phyloP scores from a whole-genome alignment of 2,329 filamentous ascomycete species.

The Plenodomus lindquistii region DNA sequence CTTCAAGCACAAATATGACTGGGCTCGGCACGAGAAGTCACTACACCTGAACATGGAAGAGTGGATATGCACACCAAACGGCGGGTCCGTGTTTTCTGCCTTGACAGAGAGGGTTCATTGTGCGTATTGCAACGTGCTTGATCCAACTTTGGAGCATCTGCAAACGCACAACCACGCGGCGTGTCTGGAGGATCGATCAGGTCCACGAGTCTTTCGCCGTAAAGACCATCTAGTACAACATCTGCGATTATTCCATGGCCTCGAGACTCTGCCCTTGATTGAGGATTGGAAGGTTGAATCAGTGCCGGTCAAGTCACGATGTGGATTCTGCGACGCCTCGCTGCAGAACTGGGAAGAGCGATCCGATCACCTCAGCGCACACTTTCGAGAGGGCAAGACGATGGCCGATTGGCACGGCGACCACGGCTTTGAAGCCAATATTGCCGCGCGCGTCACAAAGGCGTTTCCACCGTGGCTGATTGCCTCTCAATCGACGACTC shows the following conservation, averaged over 20 bases:
- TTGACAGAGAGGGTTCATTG: slow-evolving; percentile 57
- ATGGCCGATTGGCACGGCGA: slow-evolving; percentile 58
- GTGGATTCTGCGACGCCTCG: slow-evolving; percentile 53
- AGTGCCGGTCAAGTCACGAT: slow-evolving; percentile 54
- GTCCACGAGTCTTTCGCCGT: slow-evolving; percentile 63
- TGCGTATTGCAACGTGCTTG: slow-evolving; percentile 58
- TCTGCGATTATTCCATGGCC: slow-evolving; percentile 59
- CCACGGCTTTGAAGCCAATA: slow-evolving; percentile 51
- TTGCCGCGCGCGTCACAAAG: slow-evolving; percentile 49
- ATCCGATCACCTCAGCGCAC: slow-evolving; percentile 53
- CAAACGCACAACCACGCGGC: slow-evolving; percentile 61
- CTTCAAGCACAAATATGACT: slow-evolving; percentile 36
- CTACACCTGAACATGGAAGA: slow-evolving; percentile 32
- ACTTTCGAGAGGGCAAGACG: slow-evolving; percentile 55
- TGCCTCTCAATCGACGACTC: slow-evolving; percentile 44
- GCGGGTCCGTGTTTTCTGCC: slow-evolving; percentile 58
- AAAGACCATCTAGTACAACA: slow-evolving; percentile 66
- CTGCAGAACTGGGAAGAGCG: slow-evolving; percentile 53
- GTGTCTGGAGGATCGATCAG: slow-evolving; percentile 65
- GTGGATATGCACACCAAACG: slow-evolving; percentile 58
- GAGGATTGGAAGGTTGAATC: slow-evolving; percentile 63
- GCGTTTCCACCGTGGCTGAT: slow-evolving; percentile 54
- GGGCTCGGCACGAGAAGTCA: slow-evolving; percentile 33
- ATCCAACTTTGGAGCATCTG: slow-evolving; percentile 58
- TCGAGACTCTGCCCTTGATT: slow-evolving; percentile 62